Evolutionary conservation across 495 filamentous ascomycete species (phyloP), one percentile per base, ranked within the genome.

Genomic region (Glonium stellatum): DNA sequence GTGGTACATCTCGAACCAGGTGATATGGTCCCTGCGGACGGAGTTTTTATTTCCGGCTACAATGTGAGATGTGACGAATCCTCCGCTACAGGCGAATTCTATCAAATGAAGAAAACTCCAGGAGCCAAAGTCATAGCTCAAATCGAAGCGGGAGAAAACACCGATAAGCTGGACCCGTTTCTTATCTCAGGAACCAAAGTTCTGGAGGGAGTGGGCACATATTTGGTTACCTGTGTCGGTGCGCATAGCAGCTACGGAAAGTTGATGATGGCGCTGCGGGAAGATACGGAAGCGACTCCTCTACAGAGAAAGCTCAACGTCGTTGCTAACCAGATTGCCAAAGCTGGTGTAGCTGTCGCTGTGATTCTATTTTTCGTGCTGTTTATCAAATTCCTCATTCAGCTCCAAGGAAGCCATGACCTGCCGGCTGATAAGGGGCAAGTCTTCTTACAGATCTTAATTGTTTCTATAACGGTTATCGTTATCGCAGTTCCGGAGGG

Each of bases 401-500:
- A 80, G 13, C 76, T 97, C 10, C 80, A 81, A 3, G 60, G 79
- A 18, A 83, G 84, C 59, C 54, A 72, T 6, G 37, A 58, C 5
- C 75, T 81, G 9, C 81, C 90, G 0, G 80, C 86, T 1, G 73
- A 84, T 55, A 97, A 97, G 72, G 92, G 89, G 2, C 90, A 92
- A 67, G 72, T 84, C 53, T 97, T 97, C 75, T 79, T 97, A 58
- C 80, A 87, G 55, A 95, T 97, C 63, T 92, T 97, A 67, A 96
- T 97, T 62, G 89, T 95, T 25, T 88, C 92, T 23, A 89, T 97
- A 56, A 97, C 92, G 5, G 87, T 97, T 59, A 87, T 97, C 58
- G 92, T 97, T 19, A 92, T 97, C 22, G 92, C 92, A 27, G 90
- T 97, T 15, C 92, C 92, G 1, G 92, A 97, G 76, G 92, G 92